Evolutionary conservation across 805 yeast genomes (phyloP).

Genomic region (Pichia paraexigua): DNA sequence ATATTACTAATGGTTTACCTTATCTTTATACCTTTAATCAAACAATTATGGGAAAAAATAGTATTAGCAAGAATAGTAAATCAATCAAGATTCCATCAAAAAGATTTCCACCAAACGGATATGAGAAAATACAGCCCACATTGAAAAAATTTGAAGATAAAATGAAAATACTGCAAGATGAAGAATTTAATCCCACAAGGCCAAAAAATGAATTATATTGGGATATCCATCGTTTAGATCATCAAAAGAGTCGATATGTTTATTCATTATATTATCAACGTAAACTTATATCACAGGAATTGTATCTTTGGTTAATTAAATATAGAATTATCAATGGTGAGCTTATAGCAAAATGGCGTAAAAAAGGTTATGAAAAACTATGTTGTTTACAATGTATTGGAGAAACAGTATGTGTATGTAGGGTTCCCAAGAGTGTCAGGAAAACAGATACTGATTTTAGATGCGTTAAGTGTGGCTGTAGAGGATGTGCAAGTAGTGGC

Average conservation of each 20-base stretch:
- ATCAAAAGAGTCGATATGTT: slow-evolving; percentile 68
- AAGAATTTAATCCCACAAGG: slow-evolving; percentile 31
- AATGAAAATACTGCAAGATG: slow-evolving; percentile 38
- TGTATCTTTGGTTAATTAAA: slow-evolving; percentile 67
- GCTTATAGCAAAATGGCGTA: slow-evolving; percentile 62
- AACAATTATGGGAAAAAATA: neutral
- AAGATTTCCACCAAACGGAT: slow-evolving; percentile 65
- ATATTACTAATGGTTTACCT: too few species aligned
- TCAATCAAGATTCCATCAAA: slow-evolving; percentile 13
- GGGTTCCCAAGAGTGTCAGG: slow-evolving; percentile 57
- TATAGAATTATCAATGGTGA: slow-evolving; percentile 60
- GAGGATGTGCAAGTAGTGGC: slow-evolving; percentile 75
- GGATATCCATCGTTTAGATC: slow-evolving; percentile 64
- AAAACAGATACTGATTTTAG: slow-evolving; percentile 28
- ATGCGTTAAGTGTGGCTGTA: slow-evolving; percentile 79
- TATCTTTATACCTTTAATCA: neutral
- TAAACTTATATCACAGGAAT: slow-evolving; percentile 53
- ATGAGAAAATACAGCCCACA: slow-evolving; percentile 58
- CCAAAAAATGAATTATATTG: slow-evolving; percentile 52
- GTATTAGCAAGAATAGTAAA: neutral
- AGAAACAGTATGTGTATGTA: slow-evolving; percentile 69
- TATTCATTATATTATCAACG: slow-evolving; percentile 67
- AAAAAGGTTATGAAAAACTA: slow-evolving; percentile 69
- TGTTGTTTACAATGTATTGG: slow-evolving; percentile 82
- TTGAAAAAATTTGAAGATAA: slow-evolving; percentile 49